Conservation (phyloP, 2,329 filamentous ascomycete genomes). For the Dothideomycetes sp. region DNA sequence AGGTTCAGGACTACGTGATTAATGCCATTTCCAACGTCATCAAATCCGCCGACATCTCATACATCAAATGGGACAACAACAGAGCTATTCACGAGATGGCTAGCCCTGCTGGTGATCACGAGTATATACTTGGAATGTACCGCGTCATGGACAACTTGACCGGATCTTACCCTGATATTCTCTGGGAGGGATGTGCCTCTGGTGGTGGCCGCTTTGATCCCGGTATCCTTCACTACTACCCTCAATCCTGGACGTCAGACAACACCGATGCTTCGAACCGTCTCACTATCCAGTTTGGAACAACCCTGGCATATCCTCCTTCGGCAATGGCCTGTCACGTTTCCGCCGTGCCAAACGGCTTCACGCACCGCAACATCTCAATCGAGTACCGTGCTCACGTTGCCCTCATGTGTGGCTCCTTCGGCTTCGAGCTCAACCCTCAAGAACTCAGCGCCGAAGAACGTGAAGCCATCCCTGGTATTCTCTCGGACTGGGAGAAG, state of each 20-base stretch:
- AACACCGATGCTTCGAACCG: slow-evolving; percentile 55
- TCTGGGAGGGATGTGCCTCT: slow-evolving; percentile 59
- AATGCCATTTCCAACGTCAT: slow-evolving; percentile 46
- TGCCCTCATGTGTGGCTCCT: slow-evolving; percentile 60
- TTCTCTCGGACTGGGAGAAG: slow-evolving; percentile 46
- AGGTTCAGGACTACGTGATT: slow-evolving; percentile 57
- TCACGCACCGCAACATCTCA: slow-evolving; percentile 47
- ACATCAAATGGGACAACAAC: slow-evolving; percentile 63
- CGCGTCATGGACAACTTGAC: slow-evolving; percentile 53
- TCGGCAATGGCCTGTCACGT: slow-evolving; percentile 59
- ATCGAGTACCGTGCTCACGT: slow-evolving; percentile 55
- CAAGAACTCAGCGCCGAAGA: slow-evolving; percentile 43
- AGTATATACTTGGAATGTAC: slow-evolving; percentile 57
- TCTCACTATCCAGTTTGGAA: slow-evolving; percentile 55
- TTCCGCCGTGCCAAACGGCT: slow-evolving; percentile 50
- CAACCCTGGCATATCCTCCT: slow-evolving; percentile 52
- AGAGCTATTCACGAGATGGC: slow-evolving; percentile 53
- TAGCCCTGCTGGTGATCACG: slow-evolving; percentile 45
- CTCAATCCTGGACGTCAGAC: slow-evolving; percentile 57
- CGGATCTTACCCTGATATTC: slow-evolving; percentile 49
- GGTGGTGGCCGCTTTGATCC: slow-evolving; percentile 57
- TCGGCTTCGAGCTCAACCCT: slow-evolving; percentile 56
- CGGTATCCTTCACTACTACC: slow-evolving; percentile 55
- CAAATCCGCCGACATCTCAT: slow-evolving; percentile 44
- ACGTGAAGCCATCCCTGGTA: slow-evolving; percentile 41